A percentile compares a stretch with the other conserved stretches of the same genome.
Conservation (phyloP, 2,329 filamentous ascomycete genomes). For the Neopestalotiopsis clavispora region DNA sequence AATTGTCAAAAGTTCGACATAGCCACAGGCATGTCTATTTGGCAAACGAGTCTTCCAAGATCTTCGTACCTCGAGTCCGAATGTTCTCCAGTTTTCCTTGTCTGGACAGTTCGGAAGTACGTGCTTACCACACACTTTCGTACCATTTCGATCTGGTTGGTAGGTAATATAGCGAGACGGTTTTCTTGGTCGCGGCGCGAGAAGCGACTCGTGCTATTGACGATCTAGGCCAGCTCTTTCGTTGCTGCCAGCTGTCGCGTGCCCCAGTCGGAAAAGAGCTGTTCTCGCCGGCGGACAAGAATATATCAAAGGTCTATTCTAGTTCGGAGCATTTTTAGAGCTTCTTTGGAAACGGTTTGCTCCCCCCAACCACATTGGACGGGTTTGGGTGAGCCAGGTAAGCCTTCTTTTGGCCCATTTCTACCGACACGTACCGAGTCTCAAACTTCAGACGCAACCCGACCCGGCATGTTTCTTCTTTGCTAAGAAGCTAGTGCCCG, state of each 20-base stretch:
- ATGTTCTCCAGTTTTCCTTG: background rate
- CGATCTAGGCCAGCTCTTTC: background rate
- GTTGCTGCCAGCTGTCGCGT: conserved; percentile 3
- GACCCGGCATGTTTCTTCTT: conserved; percentile 7
- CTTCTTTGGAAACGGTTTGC: background rate
- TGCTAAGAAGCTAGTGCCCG: conserved; percentile 8
- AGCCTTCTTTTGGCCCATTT: background rate
- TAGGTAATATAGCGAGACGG: background rate
- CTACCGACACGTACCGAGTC: conserved; percentile 13
- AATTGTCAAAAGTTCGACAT: conserved; percentile 9
- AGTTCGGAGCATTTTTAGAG: background rate
- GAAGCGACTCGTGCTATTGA: background rate
- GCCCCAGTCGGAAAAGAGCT: background rate
- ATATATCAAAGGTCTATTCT: background rate
- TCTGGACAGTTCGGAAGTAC: background rate
- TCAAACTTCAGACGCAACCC: conserved; percentile 14
- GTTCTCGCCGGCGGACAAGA: background rate
- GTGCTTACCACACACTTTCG: background rate
- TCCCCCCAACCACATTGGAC: no score
- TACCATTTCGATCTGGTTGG: background rate
- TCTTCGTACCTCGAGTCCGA: background rate
- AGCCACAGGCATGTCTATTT: background rate
- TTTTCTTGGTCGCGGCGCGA: background rate
- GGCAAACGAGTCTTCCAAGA: background rate
- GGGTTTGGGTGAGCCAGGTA: no score